Conservation (phyloP, 2,329 filamentous ascomycete genomes). For the Colletotrichum kahawae region DNA sequence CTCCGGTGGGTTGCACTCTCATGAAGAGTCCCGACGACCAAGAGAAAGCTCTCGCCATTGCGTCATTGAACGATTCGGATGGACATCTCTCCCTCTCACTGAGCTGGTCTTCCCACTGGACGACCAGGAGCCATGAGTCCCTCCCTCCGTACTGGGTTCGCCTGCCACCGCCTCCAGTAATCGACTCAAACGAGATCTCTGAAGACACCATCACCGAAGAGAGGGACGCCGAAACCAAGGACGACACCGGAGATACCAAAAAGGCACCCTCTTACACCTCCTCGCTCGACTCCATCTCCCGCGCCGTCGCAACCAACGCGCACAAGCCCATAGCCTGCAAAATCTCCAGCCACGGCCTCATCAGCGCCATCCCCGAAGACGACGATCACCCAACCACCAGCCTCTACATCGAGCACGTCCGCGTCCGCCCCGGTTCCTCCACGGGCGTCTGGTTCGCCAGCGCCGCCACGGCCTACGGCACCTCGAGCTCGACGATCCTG, state of each 20-base stretch:
- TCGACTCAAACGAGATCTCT: neutral
- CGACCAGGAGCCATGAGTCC: constrained; percentile 52
- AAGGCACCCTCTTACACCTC: constrained; percentile 24
- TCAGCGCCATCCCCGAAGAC: constrained; percentile 46
- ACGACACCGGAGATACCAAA: neutral
- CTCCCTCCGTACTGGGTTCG: constrained; percentile 66
- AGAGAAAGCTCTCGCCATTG: constrained; percentile 56
- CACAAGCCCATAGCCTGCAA: constrained; percentile 49
- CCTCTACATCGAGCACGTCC: constrained; percentile 54
- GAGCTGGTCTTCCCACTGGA: constrained; percentile 61
- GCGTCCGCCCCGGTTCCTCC: constrained; percentile 34
- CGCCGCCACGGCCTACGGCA: constrained; percentile 59
- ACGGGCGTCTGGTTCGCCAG: constrained; percentile 62
- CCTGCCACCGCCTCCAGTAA: constrained; percentile 39
- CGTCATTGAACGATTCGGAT: constrained; percentile 63
- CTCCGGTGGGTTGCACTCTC: constrained; percentile 61
- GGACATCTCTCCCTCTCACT: constrained; percentile 63
- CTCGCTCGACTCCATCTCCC: constrained; percentile 40
- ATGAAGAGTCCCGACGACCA: constrained; percentile 57
- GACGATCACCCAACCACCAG: constrained; percentile 27
- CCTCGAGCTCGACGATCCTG: constrained; percentile 57
- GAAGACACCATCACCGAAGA: neutral
- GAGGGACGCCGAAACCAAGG: neutral
- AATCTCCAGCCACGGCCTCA: constrained; percentile 51
- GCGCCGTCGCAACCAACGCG: constrained; percentile 31